phyloP scores from a whole-genome alignment of 768 basidiomycete genomes.

The Lyophyllum atratum region DNA sequence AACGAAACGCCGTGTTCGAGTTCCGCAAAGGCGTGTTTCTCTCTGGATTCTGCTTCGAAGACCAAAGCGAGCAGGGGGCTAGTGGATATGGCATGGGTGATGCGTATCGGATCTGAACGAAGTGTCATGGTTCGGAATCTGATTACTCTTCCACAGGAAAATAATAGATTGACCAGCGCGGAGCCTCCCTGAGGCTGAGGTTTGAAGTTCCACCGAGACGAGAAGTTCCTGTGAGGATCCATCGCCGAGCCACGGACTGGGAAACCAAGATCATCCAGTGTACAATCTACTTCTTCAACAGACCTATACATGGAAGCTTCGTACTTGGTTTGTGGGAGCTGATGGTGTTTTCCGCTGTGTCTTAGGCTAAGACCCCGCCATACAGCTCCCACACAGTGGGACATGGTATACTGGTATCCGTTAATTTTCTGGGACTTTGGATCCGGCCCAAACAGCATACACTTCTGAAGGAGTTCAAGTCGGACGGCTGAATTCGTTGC shows the following conservation, averaged over 20 bases:
- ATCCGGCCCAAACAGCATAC: conserved; percentile 39
- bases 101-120: conserved; percentile 13
- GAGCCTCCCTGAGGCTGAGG: conserved; percentile 18
- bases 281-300: conserved; percentile 51
- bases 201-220: conserved; percentile 41
- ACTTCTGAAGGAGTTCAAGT: conserved; percentile 38
- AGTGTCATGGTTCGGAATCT: background rate
- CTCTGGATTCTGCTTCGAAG: conserved; percentile 32
- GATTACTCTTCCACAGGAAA: background rate
- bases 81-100: conserved; percentile 38
- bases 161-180: conserved; percentile 30
- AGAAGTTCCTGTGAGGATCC: conserved; percentile 69
- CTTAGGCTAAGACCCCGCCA: conserved; percentile 57
- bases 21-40: conserved; percentile 29
- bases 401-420: conserved; percentile 43
- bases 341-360: conserved; percentile 28
- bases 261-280: conserved; percentile 33
- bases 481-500: conserved; percentile 30
- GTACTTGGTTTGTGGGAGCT: conserved; percentile 49
- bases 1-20: conserved; percentile 39
- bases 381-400: conserved; percentile 58
- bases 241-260: conserved; percentile 58
- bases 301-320: conserved; percentile 47
- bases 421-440: conserved; percentile 33
- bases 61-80: conserved; percentile 39